Base-by-base conservation (phyloP, 331 rosid species). In the Malus hybrid region DNA sequence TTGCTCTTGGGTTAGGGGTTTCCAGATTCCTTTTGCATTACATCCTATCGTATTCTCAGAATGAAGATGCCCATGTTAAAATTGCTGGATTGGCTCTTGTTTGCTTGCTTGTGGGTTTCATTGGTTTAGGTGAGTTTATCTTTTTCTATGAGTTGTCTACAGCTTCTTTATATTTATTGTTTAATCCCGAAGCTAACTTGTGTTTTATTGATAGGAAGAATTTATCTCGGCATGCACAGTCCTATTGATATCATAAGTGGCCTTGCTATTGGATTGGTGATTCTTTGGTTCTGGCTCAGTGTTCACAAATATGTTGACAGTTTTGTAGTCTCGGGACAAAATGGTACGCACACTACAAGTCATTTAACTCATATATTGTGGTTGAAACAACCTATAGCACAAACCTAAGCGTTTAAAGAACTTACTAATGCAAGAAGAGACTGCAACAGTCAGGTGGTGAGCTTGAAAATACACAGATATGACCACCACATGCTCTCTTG, bases 221-320 rank as follows among this genome's bases (percentile, higher is more conserved):
- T 93, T 70, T 90, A 93, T 82, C 97, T 93, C 14, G 98, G 98
- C 69, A 93, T 93, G 98, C 98, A 93, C 87, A 93, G 97, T 73
- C 50, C 88, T 73, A 55, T 90, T 73, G 98, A 93, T 85, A 28
- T 93, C 78, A 73, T 89, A 39, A 85, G 82, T 67, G 98, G 98
- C 33, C 90, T 90, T 75, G 80, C 82, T 39, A 33, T 90, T 73
- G 98, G 97, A 66, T 73, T 86, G 22, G 84, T 73, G 78, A 31
- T 93, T 80, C 96, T 93, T 79, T 79, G 83, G 42, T 80, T 95
- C 70, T 95, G 99, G 99, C 91, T 90, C 75, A 69, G 73, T 60
- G 87, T 86, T 80, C 85, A 95, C 39, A 85, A 84, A 73, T 73
- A 62, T 64, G 44, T 95, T 2, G 97, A 92, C 88, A 73, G 56